A percentile compares a stretch with the other conserved stretches of the same genome.
These are phyloP conservation scores for Camellia sinensis DNA, from an alignment of 148 eudicot genomes.

Conservation along the genomic window DNA sequence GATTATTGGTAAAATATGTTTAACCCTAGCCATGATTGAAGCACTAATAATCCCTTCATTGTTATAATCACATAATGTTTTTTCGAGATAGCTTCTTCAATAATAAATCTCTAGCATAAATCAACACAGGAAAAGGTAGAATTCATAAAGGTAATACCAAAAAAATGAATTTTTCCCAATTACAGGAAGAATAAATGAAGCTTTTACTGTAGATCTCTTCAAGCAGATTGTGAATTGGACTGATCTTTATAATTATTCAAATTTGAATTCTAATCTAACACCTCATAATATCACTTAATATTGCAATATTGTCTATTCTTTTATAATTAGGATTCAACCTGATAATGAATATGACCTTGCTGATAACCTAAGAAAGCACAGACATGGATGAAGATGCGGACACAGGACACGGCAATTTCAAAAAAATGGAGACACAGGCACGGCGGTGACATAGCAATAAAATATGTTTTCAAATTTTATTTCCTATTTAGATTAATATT, in stretches of 20 bases:
- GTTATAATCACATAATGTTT: background rate
- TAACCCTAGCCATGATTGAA: conserved; percentile 6
- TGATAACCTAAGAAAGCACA: background rate
- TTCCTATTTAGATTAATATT: no score
- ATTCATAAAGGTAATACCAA: no score
- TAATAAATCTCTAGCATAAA: no score
- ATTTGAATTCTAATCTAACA: background rate
- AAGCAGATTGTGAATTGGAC: background rate
- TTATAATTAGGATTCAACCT: background rate
- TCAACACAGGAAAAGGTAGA: background rate
- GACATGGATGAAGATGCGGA: no score
- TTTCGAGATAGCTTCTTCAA: background rate
- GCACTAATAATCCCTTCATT: background rate
- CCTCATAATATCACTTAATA: background rate
- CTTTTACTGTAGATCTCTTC: no score
- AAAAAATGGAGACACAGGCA: no score
- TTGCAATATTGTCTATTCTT: background rate
- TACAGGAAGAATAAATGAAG: no score
- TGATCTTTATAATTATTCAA: background rate
- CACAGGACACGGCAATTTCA: no score
- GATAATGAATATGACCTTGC: background rate
- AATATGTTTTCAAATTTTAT: no score
- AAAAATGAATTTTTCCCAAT: no score
- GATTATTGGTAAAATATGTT: background rate
- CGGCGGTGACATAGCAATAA: no score